Percentiles rank a stretch among this genome's conserved stretches.
Conservation (phyloP, 192 early-diverging fungal genomes). For the Backusella liffmaniae region DNA sequence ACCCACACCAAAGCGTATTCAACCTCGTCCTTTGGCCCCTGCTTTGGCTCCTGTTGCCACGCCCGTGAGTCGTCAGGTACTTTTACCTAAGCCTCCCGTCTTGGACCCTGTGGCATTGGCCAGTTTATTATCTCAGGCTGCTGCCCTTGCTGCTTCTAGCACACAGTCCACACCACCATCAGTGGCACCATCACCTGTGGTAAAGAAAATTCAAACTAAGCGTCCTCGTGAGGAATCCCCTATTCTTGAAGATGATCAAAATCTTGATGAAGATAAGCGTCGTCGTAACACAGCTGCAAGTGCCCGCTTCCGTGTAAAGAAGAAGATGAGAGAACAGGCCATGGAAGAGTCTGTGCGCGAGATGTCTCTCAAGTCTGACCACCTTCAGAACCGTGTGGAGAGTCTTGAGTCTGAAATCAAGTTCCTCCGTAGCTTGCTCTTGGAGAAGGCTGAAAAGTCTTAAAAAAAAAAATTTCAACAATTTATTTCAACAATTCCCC, state of each 20-base stretch:
- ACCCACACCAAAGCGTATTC: constrained; percentile 16
- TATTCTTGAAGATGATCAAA: constrained; percentile 6
- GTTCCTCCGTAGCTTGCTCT: constrained; percentile 84
- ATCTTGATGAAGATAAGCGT: constrained; percentile 84
- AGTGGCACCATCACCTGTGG: not conserved
- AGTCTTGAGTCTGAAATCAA: constrained; percentile 91
- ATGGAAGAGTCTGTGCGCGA: constrained; percentile 80
- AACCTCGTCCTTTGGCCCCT: constrained; percentile 19
- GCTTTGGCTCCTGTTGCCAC: not conserved
- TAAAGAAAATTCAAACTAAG: not conserved
- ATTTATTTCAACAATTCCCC: constrained; percentile 3
- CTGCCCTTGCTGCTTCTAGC: not conserved
- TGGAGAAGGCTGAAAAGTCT: constrained; percentile 58
- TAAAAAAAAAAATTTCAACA: constrained; percentile 23
- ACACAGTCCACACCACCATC: not conserved
- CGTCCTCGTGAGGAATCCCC: constrained; percentile 3
- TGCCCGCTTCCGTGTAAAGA: constrained; percentile 93
- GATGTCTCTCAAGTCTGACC: constrained; percentile 67
- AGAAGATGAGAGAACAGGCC: constrained; percentile 88
- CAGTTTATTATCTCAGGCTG: not conserved
- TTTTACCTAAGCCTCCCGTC: constrained; percentile 24
- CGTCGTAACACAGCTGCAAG: constrained; percentile 93
- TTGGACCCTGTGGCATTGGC: constrained; percentile 3
- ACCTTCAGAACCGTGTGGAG: constrained; percentile 71
- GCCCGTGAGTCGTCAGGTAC: constrained; percentile 5